Percentiles rank a stretch among this genome's conserved stretches.
These are phyloP conservation scores for Epichloe aotearoae DNA, from an alignment of 2,329 filamentous ascomycete genomes.

Conservation along the genomic window DNA sequence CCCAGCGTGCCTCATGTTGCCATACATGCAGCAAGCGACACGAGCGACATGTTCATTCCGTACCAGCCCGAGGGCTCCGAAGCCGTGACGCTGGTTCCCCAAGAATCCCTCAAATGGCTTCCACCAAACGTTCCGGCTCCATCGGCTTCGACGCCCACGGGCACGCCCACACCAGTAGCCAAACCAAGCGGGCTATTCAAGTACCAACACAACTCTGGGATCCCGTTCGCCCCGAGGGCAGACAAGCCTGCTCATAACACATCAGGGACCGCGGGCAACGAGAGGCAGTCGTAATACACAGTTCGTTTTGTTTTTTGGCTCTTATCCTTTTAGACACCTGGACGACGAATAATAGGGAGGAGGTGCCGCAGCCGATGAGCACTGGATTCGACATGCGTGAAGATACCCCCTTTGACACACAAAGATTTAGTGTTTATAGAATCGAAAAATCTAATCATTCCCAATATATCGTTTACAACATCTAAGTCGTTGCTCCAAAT, in stretches of 20 bases:
- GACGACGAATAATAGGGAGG: too few relatives aligned
- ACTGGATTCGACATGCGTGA: too few relatives aligned
- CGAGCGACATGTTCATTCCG: constrained; percentile 33
- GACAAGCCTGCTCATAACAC: neutral
- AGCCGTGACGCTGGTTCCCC: constrained; percentile 22
- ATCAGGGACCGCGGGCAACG: neutral
- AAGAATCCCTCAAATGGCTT: constrained; percentile 36
- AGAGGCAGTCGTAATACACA: neutral
- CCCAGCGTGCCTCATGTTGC: constrained; percentile 16
- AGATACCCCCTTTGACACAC: too few relatives aligned
- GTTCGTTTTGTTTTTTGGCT: too few relatives aligned
- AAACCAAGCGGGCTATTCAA: constrained; percentile 20
- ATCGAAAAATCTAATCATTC: too few relatives aligned
- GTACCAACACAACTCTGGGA: constrained; percentile 25
- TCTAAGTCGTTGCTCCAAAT: too few relatives aligned
- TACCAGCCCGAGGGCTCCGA: constrained; percentile 43
- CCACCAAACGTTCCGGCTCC: constrained; percentile 32
- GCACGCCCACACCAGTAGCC: constrained; percentile 21
- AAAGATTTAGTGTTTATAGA: too few relatives aligned
- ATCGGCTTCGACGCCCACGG: constrained; percentile 18
- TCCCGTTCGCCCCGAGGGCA: constrained; percentile 31
- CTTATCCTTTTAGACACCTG: too few relatives aligned
- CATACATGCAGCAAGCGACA: constrained; percentile 13
- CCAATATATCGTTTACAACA: too few relatives aligned
- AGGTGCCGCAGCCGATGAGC: too few relatives aligned